These are phyloP conservation scores for Tuber umbilicatum DNA, from an alignment of 495 filamentous ascomycete species.

Conservation along the genomic window DNA sequence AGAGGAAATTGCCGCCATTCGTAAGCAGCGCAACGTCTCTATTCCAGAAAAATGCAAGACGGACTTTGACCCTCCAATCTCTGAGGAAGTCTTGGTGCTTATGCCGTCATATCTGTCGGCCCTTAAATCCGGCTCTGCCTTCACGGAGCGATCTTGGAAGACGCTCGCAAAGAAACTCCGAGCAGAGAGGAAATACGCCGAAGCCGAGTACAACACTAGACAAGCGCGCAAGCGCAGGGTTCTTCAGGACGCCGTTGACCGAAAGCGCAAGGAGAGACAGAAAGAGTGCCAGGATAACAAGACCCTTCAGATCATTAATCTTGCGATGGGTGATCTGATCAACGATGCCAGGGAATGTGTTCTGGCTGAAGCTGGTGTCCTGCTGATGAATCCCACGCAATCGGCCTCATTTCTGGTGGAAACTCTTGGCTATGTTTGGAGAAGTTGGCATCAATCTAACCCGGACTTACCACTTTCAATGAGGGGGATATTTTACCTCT, in stretches of 20 bases:
- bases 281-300: conserved; percentile 17
- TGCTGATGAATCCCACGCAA: conserved; percentile 6
- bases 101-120: conserved; percentile 32
- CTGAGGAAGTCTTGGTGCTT: conserved; percentile 29
- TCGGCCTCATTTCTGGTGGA: conserved; percentile 27
- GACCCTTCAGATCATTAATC: conserved; percentile 16
- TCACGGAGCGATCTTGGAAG: conserved; percentile 34
- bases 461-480: conserved; percentile 15
- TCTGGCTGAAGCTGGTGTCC: conserved; percentile 18
- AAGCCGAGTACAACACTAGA: conserved; percentile 15
- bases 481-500: conserved; percentile 25
- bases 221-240: conserved; percentile 16
- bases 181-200: conserved; percentile 18
- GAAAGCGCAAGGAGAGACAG: neutral
- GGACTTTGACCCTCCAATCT: conserved; percentile 28
- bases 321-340: conserved; percentile 24
- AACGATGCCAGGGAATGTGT: conserved; percentile 22
- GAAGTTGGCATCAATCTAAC: conserved; percentile 24
- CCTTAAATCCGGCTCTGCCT: conserved; percentile 24
- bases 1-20: conserved; percentile 30
- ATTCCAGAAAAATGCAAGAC: conserved; percentile 34
- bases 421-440: conserved; percentile 28
- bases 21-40: conserved; percentile 28
- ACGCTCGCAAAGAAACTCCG: conserved; percentile 30
- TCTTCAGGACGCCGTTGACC: conserved; percentile 7